A percentile compares a stretch with the other conserved stretches of the same genome.
phyloP scores from a whole-genome alignment of 495 filamentous ascomycete genomes.

The Aspergillus diversus region DNA sequence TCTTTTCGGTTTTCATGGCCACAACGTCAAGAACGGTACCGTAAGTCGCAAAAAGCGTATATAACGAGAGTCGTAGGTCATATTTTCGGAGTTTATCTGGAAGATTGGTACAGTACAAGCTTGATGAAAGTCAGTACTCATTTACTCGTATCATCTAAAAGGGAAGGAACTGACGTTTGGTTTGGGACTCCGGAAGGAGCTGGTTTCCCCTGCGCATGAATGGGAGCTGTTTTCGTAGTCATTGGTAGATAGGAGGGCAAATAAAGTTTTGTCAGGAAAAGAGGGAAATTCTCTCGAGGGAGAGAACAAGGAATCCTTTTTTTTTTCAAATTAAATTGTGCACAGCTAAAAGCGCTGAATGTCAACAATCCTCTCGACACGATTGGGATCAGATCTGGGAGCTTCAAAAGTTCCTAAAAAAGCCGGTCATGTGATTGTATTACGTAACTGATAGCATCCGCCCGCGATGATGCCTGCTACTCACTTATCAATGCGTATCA shows the following conservation, averaged over 20 bases:
- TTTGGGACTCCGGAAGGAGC: conserved; percentile 55
- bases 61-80: conserved; percentile 81
- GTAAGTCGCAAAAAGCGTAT: conserved; percentile 92
- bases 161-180: conserved; percentile 64
- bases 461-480: background rate
- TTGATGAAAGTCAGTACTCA: conserved; percentile 44
- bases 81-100: conserved; percentile 82
- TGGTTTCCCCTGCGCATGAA: conserved; percentile 43
- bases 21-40: conserved; percentile 94
- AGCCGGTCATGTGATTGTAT: background rate
- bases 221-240: conserved; percentile 42
- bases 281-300: background rate
- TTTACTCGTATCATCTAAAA: conserved; percentile 2
- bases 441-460: background rate
- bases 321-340: no score
- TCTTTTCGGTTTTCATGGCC: conserved; percentile 81
- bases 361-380: background rate
- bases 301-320: background rate
- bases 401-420: background rate
- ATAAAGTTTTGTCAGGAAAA: background rate
- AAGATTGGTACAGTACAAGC: conserved; percentile 86
- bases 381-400: background rate
- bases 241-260: conserved; percentile 26
- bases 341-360: no score
- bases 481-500: background rate